phyloP scores from a whole-genome alignment of 805 yeast genomes.

The Candida easanensis region DNA sequence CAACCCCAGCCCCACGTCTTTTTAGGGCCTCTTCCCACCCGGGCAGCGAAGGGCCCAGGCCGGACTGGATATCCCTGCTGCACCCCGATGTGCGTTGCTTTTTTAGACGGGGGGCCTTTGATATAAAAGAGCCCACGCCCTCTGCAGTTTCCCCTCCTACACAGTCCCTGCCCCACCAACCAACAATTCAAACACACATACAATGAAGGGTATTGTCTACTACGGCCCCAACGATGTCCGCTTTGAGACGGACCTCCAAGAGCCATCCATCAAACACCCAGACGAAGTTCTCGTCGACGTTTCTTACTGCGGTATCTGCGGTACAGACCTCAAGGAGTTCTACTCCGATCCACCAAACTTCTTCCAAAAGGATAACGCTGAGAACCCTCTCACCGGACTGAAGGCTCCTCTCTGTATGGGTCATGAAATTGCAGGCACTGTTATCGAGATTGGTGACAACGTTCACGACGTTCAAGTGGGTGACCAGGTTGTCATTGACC shows the following conservation, averaged over 20 bases:
- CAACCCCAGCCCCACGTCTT: too few relatives aligned
- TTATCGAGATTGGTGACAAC: slow-evolving; percentile 42
- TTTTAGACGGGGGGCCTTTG: too few relatives aligned
- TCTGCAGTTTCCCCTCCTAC: background rate
- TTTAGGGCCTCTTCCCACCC: too few relatives aligned
- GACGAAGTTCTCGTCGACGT: slow-evolving; percentile 44
- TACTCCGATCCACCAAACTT: slow-evolving; percentile 56
- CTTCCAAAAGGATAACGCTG: slow-evolving; percentile 39
- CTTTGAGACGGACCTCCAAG: slow-evolving; percentile 34
- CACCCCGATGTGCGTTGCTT: too few relatives aligned
- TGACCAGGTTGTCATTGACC: slow-evolving; percentile 62
- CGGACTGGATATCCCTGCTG: too few relatives aligned
- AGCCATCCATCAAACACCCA: slow-evolving; percentile 34
- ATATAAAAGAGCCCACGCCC: too few relatives aligned
- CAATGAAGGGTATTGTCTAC: slow-evolving; percentile 50
- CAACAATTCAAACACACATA: background rate
- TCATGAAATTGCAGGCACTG: slow-evolving; percentile 51
- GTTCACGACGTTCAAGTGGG: slow-evolving; percentile 46
- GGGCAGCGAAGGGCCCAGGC: too few relatives aligned
- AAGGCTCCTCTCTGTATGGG: slow-evolving; percentile 48
- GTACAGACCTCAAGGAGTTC: slow-evolving; percentile 59
- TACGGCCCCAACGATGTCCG: slow-evolving; percentile 44
- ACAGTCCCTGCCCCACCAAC: background rate
- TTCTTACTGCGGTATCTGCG: slow-evolving; percentile 62
- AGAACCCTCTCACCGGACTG: slow-evolving; percentile 38